Conservation (phyloP, 164 flowering plant genomes). For the Vitis riparia region DNA sequence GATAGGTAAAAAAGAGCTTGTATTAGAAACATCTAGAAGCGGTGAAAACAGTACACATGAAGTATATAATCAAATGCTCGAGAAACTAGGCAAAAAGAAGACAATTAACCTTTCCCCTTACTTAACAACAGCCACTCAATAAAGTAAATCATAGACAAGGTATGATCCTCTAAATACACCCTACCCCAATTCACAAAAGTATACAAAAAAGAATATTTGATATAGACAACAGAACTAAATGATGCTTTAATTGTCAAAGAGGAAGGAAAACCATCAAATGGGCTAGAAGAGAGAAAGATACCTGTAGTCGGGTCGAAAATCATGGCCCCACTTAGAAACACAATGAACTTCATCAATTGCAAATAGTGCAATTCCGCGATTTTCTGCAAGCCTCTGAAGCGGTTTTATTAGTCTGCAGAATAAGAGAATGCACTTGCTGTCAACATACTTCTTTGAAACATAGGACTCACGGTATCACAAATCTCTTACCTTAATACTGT, state of each 20-base stretch:
- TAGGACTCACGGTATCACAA: not conserved
- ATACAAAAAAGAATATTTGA: not conserved
- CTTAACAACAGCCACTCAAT: too few relatives aligned
- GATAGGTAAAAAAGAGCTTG: too few relatives aligned
- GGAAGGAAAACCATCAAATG: not conserved
- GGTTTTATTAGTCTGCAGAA: conserved; percentile 68
- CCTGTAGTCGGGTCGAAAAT: conserved; percentile 95
- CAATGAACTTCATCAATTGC: conserved; percentile 97
- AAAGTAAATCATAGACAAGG: too few relatives aligned
- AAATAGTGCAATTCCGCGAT: conserved; percentile 81
- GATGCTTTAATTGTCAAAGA: too few relatives aligned
- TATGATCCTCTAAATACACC: too few relatives aligned
- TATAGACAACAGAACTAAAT: too few relatives aligned
- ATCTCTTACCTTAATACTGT: conserved; percentile 62
- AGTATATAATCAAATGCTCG: too few relatives aligned
- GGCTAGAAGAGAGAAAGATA: conserved; percentile 13
- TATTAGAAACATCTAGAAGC: too few relatives aligned
- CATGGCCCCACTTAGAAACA: conserved; percentile 98
- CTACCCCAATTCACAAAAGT: not conserved
- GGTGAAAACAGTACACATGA: too few relatives aligned
- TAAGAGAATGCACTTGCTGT: not conserved
- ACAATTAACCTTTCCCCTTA: too few relatives aligned
- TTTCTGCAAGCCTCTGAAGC: conserved; percentile 79
- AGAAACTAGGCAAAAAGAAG: too few relatives aligned
- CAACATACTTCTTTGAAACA: not conserved